These are phyloP conservation scores for Dicorynia guianensis DNA, from an alignment of 306 rosid genomes.

Conservation along the genomic window DNA sequence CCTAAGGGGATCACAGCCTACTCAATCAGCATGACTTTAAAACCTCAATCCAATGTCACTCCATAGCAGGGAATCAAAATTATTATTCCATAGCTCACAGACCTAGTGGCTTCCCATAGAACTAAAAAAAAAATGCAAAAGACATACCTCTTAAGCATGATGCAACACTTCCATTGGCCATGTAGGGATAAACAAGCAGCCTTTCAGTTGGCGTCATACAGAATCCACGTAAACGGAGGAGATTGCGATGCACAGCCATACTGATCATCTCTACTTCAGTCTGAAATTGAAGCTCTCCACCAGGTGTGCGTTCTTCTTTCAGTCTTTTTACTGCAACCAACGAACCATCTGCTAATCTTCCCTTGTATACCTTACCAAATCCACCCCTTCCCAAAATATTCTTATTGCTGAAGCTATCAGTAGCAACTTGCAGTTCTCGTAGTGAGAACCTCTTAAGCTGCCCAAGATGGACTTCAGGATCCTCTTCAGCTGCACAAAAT, in stretches of 20 bases:
- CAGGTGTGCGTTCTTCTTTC: conserved; percentile 84
- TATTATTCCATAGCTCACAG: background rate
- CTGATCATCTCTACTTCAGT: conserved; percentile 90
- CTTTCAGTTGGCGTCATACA: conserved; percentile 89
- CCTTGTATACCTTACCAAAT: conserved; percentile 83
- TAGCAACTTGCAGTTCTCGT: conserved; percentile 79
- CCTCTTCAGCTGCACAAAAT: conserved; percentile 76
- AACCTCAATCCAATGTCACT: background rate
- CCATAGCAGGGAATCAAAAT: background rate
- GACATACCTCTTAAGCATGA: conserved; percentile 78
- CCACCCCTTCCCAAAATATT: conserved; percentile 86
- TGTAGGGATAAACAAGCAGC: conserved; percentile 79
- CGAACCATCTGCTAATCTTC: conserved; percentile 78
- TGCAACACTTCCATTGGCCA: conserved; percentile 87
- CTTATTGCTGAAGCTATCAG: conserved; percentile 81
- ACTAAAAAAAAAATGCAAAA: conserved; percentile 9
- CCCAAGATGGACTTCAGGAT: conserved; percentile 86
- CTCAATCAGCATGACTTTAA: background rate
- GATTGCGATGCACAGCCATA: conserved; percentile 86
- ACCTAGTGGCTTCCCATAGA: background rate
- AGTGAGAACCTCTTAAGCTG: conserved; percentile 82
- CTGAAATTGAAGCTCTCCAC: conserved; percentile 90
- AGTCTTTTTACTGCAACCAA: conserved; percentile 80
- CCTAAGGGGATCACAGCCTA: background rate
- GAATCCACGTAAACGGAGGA: conserved; percentile 72